Evolutionary conservation across 1,139 yeast genomes (phyloP), one percentile per base, ranked within the genome.

Genomic region (Yamadazyma atlantica): DNA sequence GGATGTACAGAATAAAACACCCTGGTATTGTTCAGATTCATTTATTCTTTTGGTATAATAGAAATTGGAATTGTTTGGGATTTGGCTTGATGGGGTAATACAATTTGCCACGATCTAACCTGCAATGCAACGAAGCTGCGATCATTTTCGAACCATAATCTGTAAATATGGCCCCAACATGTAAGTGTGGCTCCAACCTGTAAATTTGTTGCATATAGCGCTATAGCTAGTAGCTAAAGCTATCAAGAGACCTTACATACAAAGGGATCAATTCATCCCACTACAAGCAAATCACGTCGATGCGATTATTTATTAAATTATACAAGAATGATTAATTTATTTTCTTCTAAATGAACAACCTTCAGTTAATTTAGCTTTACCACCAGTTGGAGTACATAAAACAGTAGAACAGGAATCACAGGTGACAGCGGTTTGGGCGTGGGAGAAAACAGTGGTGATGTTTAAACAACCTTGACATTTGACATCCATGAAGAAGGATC

Each of bases 291-390:
- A 18, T 18, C 28, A 32, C 39, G 36, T 40, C 43, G 40, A 42
- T 42, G 45, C 45, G 43, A 37, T 42, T 35, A 35, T 39, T 39
- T 22, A 34, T 34, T 27, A 34, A 41, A 42, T 40, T 42, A 38
- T 42, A 39, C 46, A 44, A 42, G 48, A 21, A 42, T 35, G 33
- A 50, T 28, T 16, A 28, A 28, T 51, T 82, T 89, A 92, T 86
- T 92, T 92, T 80, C 88, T 88, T 85, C 98, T 89, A 95, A 88
- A 92, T 64, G 98, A 94, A 69, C 95, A 86, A 72, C 98, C 99
- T 80, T 92, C 98, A 62, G 97, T 88, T 73, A 92, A 85, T 78
- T 87, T 89, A 66, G 97, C 97, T 83, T 92, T 94, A 83, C 99
- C 99, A 83, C 99, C 99, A 57, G 97, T 88, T 69, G 99, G 99